Conservation (phyloP, 805 yeast species). For the Yarrowia phangngaensis region DNA sequence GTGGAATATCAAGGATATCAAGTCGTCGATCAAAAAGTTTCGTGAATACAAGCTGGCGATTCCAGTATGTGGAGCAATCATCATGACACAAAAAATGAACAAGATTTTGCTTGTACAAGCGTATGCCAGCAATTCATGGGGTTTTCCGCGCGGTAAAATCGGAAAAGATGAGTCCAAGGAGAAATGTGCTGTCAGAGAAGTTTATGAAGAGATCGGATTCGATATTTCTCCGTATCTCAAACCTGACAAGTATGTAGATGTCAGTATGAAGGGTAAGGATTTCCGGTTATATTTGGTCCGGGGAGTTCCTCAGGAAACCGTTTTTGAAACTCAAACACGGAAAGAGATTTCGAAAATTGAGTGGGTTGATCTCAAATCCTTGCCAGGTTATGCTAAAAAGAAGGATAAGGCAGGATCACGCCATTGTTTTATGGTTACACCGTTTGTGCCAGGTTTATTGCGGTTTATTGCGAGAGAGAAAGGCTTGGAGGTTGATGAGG, state of each 20-base stretch:
- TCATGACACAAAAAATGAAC: conserved; percentile 65
- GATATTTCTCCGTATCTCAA: conserved; percentile 67
- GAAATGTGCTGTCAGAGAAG: conserved; percentile 88
- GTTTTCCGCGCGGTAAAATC: conserved; percentile 95
- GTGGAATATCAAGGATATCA: conserved; percentile 36
- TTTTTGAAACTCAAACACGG: conserved; percentile 77
- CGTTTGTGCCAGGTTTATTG: conserved; percentile 39
- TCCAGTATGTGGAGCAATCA: conserved; percentile 95
- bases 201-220: conserved; percentile 88
- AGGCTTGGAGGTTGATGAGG: conserved; percentile 30
- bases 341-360: conserved; percentile 81
- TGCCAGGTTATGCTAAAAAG: conserved; percentile 37
- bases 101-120: conserved; percentile 81
- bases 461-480: conserved; percentile 36
- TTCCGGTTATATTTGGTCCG: conserved; percentile 74
- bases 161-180: conserved; percentile 87
- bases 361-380: conserved; percentile 50
- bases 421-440: conserved; percentile 40
- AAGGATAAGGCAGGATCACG: conserved; percentile 21
- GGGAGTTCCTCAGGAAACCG: conserved; percentile 70
- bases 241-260: conserved; percentile 71
- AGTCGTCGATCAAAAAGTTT: conserved; percentile 70
- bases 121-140: conserved; percentile 74
- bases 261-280: conserved; percentile 78
- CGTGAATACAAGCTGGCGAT: conserved; percentile 81